A percentile compares a stretch with the other conserved stretches of the same genome.
Evolutionary conservation across 176 grass and related monocot species (phyloP).

Genomic region (Paspalum vaginatum): DNA sequence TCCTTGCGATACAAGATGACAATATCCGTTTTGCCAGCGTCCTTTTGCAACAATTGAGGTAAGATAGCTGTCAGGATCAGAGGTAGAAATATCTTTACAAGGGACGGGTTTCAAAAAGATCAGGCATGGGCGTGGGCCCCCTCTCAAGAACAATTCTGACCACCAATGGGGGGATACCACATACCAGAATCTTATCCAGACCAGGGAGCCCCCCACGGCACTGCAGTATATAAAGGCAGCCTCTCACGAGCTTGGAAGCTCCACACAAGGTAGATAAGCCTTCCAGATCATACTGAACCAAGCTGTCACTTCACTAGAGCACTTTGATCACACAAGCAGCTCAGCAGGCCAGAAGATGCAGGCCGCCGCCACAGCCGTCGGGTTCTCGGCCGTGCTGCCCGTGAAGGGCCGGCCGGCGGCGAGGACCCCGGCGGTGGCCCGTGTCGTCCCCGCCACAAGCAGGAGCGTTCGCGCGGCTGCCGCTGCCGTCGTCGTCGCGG

Average conservation of each 20-base stretch:
- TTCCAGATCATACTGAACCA: conserved; percentile 20
- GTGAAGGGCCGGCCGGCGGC: background rate
- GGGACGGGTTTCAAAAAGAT: background rate
- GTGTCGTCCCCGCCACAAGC: background rate
- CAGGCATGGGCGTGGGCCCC: background rate
- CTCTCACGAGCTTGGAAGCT: background rate
- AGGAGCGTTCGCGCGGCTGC: background rate
- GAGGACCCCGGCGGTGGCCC: background rate
- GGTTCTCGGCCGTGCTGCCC: conserved; percentile 32
- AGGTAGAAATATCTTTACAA: conserved; percentile 47
- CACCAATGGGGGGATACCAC: conserved; percentile 23
- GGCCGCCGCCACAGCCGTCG: background rate
- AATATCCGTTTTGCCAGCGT: background rate
- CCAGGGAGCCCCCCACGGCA: background rate
- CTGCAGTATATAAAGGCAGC: conserved; percentile 8
- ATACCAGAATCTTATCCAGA: conserved; percentile 33
- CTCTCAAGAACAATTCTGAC: background rate
- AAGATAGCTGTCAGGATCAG: conserved; percentile 21
- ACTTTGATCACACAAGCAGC: conserved; percentile 1
- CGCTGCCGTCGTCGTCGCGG: background rate
- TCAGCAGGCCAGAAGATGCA: conserved; percentile 19
- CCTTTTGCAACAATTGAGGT: background rate
- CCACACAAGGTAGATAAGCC: conserved; percentile 35
- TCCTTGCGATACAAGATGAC: background rate
- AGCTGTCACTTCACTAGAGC: background rate